phyloP scores from a whole-genome alignment of 176 grass and related monocot genomes.

The Oryza glaberrima region DNA sequence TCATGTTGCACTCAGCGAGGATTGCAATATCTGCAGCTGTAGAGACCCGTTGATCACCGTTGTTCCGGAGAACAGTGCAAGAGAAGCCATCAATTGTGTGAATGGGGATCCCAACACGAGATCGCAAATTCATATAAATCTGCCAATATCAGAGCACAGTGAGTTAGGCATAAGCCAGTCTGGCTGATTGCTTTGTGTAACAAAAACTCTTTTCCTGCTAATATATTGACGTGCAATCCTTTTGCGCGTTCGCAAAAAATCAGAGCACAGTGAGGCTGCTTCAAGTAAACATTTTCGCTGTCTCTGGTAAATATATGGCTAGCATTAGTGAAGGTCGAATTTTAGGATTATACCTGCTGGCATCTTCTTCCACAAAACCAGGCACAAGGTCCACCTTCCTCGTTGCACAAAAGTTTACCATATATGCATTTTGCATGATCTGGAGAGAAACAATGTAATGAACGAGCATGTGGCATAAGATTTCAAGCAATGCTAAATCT shows the following conservation, averaged over 20 bases:
- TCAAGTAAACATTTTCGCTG: constrained; percentile 29
- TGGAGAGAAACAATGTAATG: constrained; percentile 45
- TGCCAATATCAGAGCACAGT: constrained; percentile 40
- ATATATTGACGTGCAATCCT: too few species aligned
- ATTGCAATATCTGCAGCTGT: constrained; percentile 59
- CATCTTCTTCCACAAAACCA: constrained; percentile 88
- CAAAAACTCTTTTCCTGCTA: too few species aligned
- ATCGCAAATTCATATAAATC: constrained; percentile 64
- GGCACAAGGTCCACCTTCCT: constrained; percentile 43
- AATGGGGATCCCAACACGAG: constrained; percentile 68
- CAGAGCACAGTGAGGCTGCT: constrained; percentile 29
- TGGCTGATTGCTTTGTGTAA: too few species aligned
- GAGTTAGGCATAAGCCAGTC: neutral
- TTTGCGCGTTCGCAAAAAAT: neutral
- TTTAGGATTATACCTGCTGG: constrained; percentile 62
- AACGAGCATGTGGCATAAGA: neutral
- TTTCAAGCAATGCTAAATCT: constrained; percentile 7
- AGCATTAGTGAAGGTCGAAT: constrained; percentile 15
- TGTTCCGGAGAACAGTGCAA: constrained; percentile 71
- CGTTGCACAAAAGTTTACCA: constrained; percentile 42
- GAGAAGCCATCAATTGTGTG: constrained; percentile 55
- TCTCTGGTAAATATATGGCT: constrained; percentile 17
- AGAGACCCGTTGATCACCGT: constrained; percentile 64
- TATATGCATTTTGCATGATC: constrained; percentile 80
- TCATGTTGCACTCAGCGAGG: constrained; percentile 90